Conservation (phyloP, 768 basidiomycete genomes). For the Russula ochroleuca region DNA sequence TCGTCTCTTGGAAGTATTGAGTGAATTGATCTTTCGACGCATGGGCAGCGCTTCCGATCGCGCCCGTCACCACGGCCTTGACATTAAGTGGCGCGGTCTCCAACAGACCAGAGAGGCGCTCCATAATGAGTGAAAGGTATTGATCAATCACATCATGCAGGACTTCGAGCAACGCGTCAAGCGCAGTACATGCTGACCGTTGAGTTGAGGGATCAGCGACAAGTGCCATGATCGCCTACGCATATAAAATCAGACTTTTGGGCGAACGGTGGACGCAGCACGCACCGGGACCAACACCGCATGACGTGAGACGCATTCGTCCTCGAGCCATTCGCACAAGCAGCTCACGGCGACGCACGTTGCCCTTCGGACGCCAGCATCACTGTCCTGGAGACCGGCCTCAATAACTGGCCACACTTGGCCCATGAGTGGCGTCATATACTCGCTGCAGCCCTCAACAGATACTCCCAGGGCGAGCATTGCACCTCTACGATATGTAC, state of each 20-base stretch:
- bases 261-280: constrained; percentile 11
- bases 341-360: constrained; percentile 95
- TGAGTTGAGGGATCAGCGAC: constrained; percentile 86
- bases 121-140: constrained; percentile 94
- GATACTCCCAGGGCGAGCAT: constrained; percentile 93
- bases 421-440: constrained; percentile 87
- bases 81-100: constrained; percentile 81
- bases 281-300: constrained; percentile 77
- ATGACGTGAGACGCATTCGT: constrained; percentile 85
- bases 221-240: constrained; percentile 82
- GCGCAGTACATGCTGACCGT: constrained; percentile 90
- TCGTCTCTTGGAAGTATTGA: constrained; percentile 91
- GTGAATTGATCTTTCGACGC: constrained; percentile 88
- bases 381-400: constrained; percentile 76
- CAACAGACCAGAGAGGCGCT: constrained; percentile 80
- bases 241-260: background rate
- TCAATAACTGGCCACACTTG: constrained; percentile 95
- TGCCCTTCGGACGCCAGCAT: constrained; percentile 86
- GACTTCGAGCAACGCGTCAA: constrained; percentile 94
- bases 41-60: constrained; percentile 96
- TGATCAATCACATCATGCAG: constrained; percentile 84
- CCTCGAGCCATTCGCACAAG: constrained; percentile 95
- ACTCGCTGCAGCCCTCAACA: constrained; percentile 97
- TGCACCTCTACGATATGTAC: constrained; percentile 80
- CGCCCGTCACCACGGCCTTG: constrained; percentile 93